phyloP scores from a whole-genome alignment of 192 early-diverging fungal genomes.

The Chytriomyces confervae region DNA sequence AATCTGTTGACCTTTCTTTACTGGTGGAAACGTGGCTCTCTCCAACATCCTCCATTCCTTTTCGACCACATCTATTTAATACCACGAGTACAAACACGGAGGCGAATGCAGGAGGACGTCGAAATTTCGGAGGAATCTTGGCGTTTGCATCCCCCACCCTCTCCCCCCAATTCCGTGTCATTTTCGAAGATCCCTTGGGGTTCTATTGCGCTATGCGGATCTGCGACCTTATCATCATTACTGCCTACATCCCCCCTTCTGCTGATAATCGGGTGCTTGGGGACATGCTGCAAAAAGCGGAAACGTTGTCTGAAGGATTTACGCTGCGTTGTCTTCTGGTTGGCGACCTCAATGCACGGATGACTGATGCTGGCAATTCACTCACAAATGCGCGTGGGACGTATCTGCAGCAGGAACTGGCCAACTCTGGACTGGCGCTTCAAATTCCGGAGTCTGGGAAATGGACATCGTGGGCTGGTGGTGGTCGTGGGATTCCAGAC shows the following conservation, averaged over 20 bases:
- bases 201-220: background rate
- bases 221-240: background rate
- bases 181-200: too few species aligned
- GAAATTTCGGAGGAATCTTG: background rate
- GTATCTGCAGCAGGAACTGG: background rate
- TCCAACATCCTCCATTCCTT: background rate
- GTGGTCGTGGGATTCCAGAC: constrained; percentile 3
- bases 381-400: background rate
- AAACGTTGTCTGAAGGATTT: background rate
- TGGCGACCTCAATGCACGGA: constrained; percentile 6
- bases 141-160: constrained; percentile 5
- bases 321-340: background rate
- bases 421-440: background rate
- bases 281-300: background rate
- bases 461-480: background rate
- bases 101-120: background rate
- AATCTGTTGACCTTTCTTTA: background rate
- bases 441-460: background rate
- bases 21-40: constrained; percentile 9
- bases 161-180: too few species aligned
- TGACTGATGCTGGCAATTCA: background rate
- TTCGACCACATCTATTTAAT: constrained; percentile 11
- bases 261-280: background rate
- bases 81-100: background rate
- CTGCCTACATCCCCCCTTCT: constrained; percentile 6